Conservation (phyloP, 1,284 basidiomycete species). For the Ganoderma leucocontextum region DNA sequence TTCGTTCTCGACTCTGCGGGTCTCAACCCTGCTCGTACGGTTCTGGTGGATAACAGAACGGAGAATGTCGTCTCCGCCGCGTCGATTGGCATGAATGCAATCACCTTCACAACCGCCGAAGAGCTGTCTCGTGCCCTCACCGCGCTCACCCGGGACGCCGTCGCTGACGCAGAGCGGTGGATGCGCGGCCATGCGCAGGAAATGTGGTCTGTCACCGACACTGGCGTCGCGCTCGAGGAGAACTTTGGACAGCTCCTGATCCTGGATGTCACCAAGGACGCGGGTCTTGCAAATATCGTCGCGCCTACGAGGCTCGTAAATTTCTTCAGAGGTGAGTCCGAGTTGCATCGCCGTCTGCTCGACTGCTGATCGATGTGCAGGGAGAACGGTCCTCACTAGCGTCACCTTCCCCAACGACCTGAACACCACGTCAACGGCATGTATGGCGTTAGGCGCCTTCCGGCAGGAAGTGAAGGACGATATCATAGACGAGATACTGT, state of each 20-base stretch:
- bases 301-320: constrained; percentile 32
- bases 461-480: not conserved
- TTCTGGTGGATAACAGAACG: constrained; percentile 62
- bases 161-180: constrained; percentile 53
- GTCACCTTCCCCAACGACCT: constrained; percentile 50
- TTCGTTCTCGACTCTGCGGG: constrained; percentile 49
- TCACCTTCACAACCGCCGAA: constrained; percentile 50
- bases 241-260: constrained; percentile 61
- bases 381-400: not conserved
- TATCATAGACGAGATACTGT: constrained; percentile 12
- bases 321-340: constrained; percentile 11
- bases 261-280: constrained; percentile 54
- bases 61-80: constrained; percentile 60
- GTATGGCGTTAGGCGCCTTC: not conserved
- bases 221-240: constrained; percentile 49
- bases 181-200: constrained; percentile 44
- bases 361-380: not conserved
- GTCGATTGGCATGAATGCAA: constrained; percentile 56
- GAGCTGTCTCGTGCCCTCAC: constrained; percentile 37
- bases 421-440: constrained; percentile 38
- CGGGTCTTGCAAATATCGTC: constrained; percentile 20
- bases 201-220: constrained; percentile 55
- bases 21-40: constrained; percentile 47
- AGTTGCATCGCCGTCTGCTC: not conserved
- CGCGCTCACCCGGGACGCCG: constrained; percentile 49